Evolutionary conservation across 495 filamentous ascomycete genomes (phyloP).

Genomic region (Podospora pseudopauciseta): DNA sequence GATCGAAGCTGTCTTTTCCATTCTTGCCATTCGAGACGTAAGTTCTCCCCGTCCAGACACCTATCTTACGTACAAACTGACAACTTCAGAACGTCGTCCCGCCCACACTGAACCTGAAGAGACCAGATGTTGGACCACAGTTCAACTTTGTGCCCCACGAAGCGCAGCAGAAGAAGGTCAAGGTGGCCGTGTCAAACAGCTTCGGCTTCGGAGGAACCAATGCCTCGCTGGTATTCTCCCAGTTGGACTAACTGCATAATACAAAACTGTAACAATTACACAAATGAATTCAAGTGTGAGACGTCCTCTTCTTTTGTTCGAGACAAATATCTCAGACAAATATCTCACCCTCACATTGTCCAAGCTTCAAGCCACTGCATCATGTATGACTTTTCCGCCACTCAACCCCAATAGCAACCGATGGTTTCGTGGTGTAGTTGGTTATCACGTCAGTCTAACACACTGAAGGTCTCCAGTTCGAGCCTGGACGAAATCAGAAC

Average conservation of each 20-base stretch:
- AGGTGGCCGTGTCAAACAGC: slow-evolving; percentile 84
- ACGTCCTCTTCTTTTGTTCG: too few species aligned
- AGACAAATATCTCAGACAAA: too few species aligned
- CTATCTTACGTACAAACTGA: slow-evolving; percentile 14
- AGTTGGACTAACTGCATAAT: slow-evolving; percentile 27
- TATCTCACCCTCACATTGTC: too few species aligned
- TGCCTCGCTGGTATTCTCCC: slow-evolving; percentile 78
- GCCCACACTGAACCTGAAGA: slow-evolving; percentile 79
- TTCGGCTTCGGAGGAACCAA: slow-evolving; percentile 99
- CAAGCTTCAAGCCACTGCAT: too few species aligned
- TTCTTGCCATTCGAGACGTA: slow-evolving; percentile 73
- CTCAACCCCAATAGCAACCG: too few species aligned
- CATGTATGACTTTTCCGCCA: too few species aligned
- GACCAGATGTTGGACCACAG: slow-evolving; percentile 63
- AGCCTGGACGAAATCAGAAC: too few species aligned
- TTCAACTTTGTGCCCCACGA: slow-evolving; percentile 82
- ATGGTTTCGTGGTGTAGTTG: too few species aligned
- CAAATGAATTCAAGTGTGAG: too few species aligned
- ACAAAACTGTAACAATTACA: too few species aligned
- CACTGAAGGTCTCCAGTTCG: too few species aligned
- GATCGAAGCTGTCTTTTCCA: slow-evolving; percentile 79
- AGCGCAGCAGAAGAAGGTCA: slow-evolving; percentile 65
- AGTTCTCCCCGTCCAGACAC: slow-evolving; percentile 30
- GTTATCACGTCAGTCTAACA: too few species aligned
- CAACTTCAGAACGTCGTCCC: slow-evolving; percentile 66